A percentile compares a stretch with the other conserved stretches of the same genome.
These are phyloP conservation scores for Paracoccidioides brasiliensis DNA, from an alignment of 2,329 filamentous ascomycete genomes.

Conservation along the genomic window DNA sequence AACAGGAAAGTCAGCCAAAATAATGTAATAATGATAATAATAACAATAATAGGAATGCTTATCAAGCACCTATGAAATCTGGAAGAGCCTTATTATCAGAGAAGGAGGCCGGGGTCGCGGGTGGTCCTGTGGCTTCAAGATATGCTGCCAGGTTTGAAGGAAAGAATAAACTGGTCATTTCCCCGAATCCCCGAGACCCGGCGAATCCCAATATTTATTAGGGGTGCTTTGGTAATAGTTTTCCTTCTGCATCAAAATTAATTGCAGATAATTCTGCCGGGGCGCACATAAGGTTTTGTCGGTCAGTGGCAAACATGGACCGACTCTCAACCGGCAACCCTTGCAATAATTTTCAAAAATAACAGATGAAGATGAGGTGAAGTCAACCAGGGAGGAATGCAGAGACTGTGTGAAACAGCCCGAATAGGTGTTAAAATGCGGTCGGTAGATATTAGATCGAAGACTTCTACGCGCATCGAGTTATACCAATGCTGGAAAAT, in stretches of 20 bases:
- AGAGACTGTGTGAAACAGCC: neutral
- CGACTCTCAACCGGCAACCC: neutral
- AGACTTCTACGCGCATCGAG: neutral
- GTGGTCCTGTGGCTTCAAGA: no score
- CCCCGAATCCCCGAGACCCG: no score
- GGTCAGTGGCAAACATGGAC: neutral
- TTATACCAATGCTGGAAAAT: neutral
- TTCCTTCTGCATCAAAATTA: neutral
- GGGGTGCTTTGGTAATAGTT: neutral
- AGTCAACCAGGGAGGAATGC: neutral
- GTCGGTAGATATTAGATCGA: neutral
- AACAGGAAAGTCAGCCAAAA: no score
- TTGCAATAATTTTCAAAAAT: neutral
- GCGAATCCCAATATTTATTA: neutral
- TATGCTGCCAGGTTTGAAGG: no score
- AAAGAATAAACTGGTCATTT: no score
- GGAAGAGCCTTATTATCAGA: no score
- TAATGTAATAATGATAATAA: no score
- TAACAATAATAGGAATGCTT: no score
- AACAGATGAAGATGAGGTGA: neutral
- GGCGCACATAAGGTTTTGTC: neutral
- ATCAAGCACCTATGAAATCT: no score
- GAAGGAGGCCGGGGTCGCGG: no score
- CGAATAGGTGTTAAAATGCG: neutral
- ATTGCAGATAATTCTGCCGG: neutral